Conservation (phyloP, 306 rosid genomes). For the Vigna trinervia region DNA sequence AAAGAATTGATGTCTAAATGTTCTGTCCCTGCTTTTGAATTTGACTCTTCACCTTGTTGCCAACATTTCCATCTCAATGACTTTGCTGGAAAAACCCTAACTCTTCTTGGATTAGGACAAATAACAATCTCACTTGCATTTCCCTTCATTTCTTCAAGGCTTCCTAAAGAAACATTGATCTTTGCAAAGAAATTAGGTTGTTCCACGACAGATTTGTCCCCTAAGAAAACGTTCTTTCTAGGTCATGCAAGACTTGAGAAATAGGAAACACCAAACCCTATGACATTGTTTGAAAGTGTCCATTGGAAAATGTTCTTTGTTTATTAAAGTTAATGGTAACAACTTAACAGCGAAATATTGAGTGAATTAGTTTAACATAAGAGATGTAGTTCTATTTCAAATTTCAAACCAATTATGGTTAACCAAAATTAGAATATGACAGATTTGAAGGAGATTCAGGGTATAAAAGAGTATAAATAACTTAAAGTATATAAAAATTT, state of each 20-base stretch:
- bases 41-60: constrained; percentile 41
- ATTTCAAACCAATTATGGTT: not conserved
- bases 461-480: too few species aligned
- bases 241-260: not conserved
- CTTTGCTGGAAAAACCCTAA: constrained; percentile 55
- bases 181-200: constrained; percentile 3
- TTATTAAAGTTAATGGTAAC: not conserved
- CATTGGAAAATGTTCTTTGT: not conserved
- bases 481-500: too few species aligned
- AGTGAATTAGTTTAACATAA: constrained; percentile 24
- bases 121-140: constrained; percentile 47
- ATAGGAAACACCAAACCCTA: not conserved
- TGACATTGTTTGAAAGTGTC: constrained; percentile 6
- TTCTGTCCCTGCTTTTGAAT: constrained; percentile 58
- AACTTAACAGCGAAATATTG: constrained; percentile 28
- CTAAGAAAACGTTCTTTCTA: not conserved
- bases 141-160: constrained; percentile 48
- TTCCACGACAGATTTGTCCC: not conserved
- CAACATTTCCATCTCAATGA: constrained; percentile 52
- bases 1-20: constrained; percentile 54
- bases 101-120: constrained; percentile 67
- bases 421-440: constrained; percentile 32
- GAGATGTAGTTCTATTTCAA: constrained; percentile 11
- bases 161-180: constrained; percentile 30
- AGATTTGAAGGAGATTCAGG: too few species aligned